Conservation (phyloP, 768 basidiomycete species). For the Boletus coccyginus region DNA sequence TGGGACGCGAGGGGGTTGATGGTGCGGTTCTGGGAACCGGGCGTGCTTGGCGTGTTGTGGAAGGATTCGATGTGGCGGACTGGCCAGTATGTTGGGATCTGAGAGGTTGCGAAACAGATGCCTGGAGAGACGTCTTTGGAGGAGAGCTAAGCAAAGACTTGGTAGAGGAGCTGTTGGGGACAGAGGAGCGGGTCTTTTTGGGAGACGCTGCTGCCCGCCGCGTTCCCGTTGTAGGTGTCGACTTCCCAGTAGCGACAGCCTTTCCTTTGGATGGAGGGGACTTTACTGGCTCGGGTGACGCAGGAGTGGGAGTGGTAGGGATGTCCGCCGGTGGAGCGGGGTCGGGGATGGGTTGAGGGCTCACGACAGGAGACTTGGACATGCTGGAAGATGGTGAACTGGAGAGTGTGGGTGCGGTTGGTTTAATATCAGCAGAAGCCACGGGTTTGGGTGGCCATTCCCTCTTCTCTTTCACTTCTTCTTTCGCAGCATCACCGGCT, state of each 20-base stretch:
- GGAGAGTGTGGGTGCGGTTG: conserved; percentile 35
- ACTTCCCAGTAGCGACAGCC: conserved; percentile 12
- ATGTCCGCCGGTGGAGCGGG: conserved; percentile 16
- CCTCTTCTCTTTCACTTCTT: conserved; percentile 65
- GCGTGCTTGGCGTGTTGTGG: conserved; percentile 28
- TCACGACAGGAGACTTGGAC: conserved; percentile 19
- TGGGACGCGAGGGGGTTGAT: conserved; percentile 34
- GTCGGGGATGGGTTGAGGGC: conserved; percentile 31
- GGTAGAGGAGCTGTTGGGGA: conserved; percentile 14
- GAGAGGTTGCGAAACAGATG: conserved; percentile 38
- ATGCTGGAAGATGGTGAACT: conserved; percentile 26
- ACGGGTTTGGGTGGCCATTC: conserved; percentile 72
- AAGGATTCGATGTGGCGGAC: conserved; percentile 34
- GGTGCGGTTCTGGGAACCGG: conserved; percentile 29
- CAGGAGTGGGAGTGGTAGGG: conserved; percentile 21
- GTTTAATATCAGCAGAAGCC: conserved; percentile 33
- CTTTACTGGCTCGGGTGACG: conserved; percentile 20
- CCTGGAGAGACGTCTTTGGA: conserved; percentile 30
- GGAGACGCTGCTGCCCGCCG: conserved; percentile 21
- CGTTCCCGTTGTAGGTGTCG: conserved; percentile 22
- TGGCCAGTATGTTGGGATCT: conserved; percentile 42
- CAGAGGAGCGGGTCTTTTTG: conserved; percentile 30
- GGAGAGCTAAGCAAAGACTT: conserved; percentile 26
- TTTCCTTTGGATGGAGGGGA: conserved; percentile 23
- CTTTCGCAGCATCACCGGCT: conserved; percentile 61